Base-by-base conservation (phyloP, 371 early-diverging fungal genomes). In the Actinomortierella ambigua region DNA sequence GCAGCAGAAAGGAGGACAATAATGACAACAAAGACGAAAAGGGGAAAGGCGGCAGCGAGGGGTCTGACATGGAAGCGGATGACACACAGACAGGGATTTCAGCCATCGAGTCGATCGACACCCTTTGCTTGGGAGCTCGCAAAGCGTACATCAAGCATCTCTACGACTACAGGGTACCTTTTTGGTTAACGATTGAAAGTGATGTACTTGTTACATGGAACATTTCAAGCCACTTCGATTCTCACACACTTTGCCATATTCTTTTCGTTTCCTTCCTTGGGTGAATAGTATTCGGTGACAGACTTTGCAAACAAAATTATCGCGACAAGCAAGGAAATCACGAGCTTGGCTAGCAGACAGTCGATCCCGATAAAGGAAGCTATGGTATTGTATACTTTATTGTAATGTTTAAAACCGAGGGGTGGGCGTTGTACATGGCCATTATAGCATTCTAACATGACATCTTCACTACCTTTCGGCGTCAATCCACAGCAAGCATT, bases 271-370 rank as follows among this genome's bases (percentile, higher is more conserved):
- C 20, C 9, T 28, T 27, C 27, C 27, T 15, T 50, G 24, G 26
- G 22, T 40, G 5, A 2, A 48, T 53, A 63, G 61, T 50, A 57
- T 20, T 52, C 63, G 15, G 67, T 73, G 17, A 56, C 43, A 24
- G 67, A 73, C 26, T 73, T 66, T 50, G 60, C 66, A 9, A 66
- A 67, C 41, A 63, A 56, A 6, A 15, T 73, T 13, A 73, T 66
- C 24, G 59, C 67, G 15, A 63, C 75, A 8, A 66, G 66, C 52
- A 73, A 73, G 26, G 67, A 73, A 17, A 67, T 73, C 18, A 73
- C 75, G 24, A 63, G 57, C 6, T 9, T 73, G 3, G 75, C 75
- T 0, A 67, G 63, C 14, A 67, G 57, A 14, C 63, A 63, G 42
- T 59, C 61, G n/a, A 50, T 67, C 8, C 67, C 75, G 1, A 49